phyloP scores from a whole-genome alignment of 306 rosid genomes.

The Dryas drummondii region DNA sequence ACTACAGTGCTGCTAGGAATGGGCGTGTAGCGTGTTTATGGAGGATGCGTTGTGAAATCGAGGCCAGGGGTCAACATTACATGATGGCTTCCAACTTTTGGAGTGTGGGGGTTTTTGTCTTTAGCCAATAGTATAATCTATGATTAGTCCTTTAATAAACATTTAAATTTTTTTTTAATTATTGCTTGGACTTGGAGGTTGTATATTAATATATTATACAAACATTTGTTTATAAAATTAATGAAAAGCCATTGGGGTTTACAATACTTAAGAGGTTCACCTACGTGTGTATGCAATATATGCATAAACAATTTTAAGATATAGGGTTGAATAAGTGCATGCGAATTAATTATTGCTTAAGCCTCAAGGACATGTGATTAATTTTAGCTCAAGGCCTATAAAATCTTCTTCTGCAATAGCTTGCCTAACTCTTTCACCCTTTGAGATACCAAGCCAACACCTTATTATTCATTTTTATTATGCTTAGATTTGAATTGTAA shows the following conservation, averaged over 20 bases:
- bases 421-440: neutral
- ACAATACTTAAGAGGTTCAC: neutral
- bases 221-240: no score
- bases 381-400: neutral
- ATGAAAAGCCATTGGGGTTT: neutral
- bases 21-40: no score
- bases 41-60: no score
- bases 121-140: neutral
- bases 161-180: neutral
- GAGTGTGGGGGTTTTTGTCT: no score
- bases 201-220: no score
- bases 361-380: neutral
- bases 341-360: slow-evolving; percentile 7
- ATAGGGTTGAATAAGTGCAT: slow-evolving; percentile 1
- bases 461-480: neutral
- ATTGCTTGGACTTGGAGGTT: neutral
- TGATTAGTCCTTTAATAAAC: neutral
- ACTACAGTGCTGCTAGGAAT: no score
- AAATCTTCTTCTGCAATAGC: neutral
- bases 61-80: slow-evolving; percentile 5
- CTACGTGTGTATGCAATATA: no score
- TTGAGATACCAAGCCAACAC: neutral
- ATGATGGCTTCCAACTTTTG: slow-evolving; percentile 4
- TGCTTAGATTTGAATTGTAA: no score
- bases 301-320: neutral